phyloP scores from a whole-genome alignment of 306 rosid genomes.

The Bauhinia variegata region DNA sequence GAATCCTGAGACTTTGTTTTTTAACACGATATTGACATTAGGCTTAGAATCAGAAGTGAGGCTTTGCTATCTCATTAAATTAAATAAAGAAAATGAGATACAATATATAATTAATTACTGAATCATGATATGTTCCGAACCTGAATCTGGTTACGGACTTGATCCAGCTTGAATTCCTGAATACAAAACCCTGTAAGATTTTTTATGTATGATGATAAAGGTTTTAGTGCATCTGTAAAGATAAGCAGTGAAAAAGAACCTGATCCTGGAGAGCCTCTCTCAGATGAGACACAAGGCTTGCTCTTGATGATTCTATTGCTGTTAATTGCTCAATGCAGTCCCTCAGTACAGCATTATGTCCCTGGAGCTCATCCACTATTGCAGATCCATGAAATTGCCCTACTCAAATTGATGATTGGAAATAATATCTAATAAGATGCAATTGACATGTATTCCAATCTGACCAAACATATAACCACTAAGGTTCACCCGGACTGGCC shows the following conservation, averaged over 20 bases:
- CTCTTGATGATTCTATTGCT: constrained; percentile 75
- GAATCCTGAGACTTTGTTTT: too few species aligned
- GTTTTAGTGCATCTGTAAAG: constrained; percentile 3
- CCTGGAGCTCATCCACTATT: constrained; percentile 74
- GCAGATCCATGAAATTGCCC: constrained; percentile 73
- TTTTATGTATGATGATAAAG: constrained; percentile 8
- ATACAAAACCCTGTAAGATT: constrained; percentile 40
- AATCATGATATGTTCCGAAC: too few species aligned
- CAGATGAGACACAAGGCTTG: constrained; percentile 79
- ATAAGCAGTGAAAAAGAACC: constrained; percentile 48
- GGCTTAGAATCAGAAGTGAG: neutral
- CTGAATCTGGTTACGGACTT: constrained; percentile 87
- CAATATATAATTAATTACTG: neutral
- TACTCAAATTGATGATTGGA: constrained; percentile 36
- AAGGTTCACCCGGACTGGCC: neutral
- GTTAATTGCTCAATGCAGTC: constrained; percentile 82
- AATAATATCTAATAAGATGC: constrained; percentile 28
- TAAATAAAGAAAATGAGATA: constrained; percentile 3
- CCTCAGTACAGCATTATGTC: constrained; percentile 65
- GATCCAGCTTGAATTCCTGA: constrained; percentile 91
- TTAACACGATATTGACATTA: too few species aligned
- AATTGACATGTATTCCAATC: constrained; percentile 31
- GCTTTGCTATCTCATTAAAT: constrained; percentile 9
- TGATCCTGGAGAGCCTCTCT: constrained; percentile 92
- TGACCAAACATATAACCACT: constrained; percentile 28